Evolutionary conservation across 805 yeast species (phyloP).

Genomic region (Metschnikowia orientalis): DNA sequence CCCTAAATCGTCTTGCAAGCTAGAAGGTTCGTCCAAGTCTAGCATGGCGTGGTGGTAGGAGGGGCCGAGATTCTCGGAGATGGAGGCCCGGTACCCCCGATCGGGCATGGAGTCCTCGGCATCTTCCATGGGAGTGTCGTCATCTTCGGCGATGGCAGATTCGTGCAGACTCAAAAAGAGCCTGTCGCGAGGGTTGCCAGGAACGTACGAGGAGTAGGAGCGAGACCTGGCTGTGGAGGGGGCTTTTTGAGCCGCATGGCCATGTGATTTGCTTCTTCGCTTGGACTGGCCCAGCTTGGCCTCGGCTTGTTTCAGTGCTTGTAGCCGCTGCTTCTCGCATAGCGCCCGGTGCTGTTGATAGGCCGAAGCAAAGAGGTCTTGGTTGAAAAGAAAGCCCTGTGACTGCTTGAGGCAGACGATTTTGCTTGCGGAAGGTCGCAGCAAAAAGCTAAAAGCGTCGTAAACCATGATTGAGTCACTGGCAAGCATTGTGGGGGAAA

Average conservation of each 20-base stretch:
- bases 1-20: not conserved
- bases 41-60: not conserved
- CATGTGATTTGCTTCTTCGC: conserved; percentile 13
- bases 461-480: conserved; percentile 54
- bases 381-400: conserved; percentile 76
- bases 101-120: not conserved
- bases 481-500: conserved; percentile 54
- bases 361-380: conserved; percentile 68
- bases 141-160: conserved; percentile 8
- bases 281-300: too few relatives aligned
- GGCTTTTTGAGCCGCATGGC: conserved; percentile 5
- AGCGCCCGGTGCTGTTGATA: conserved; percentile 51
- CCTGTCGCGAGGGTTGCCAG: conserved; percentile 10
- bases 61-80: conserved; percentile 1
- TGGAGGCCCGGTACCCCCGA: not conserved
- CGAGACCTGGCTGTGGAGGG: conserved; percentile 14
- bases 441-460: conserved; percentile 37
- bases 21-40: not conserved
- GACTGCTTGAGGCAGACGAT: conserved; percentile 52
- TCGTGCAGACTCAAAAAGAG: conserved; percentile 4
- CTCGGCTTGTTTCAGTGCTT: too few relatives aligned
- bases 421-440: conserved; percentile 24
- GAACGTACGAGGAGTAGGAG: conserved; percentile 29
- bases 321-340: conserved; percentile 31
- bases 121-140: conserved; percentile 9